Percentiles rank a stretch among this genome's conserved stretches.
phyloP scores from a whole-genome alignment of 179 eudicot genomes.

The Nepenthes alata region DNA sequence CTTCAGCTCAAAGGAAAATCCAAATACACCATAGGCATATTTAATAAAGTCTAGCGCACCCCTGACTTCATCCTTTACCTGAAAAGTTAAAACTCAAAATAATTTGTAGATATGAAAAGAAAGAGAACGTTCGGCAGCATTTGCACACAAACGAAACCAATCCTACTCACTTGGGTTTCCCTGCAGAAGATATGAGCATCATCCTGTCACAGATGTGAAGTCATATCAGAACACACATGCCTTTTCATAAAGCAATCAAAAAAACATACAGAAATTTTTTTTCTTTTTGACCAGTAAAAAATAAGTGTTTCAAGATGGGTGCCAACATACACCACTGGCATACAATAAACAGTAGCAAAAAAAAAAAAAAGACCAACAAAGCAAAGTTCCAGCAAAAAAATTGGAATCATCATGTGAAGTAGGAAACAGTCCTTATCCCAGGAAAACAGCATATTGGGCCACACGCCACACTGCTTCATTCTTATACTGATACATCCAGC shows the following conservation, averaged over 20 bases:
- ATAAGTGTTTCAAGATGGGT: no score
- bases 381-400: no score
- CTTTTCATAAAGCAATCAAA: neutral
- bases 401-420: no score
- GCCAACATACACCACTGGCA: no score
- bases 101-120: constrained; percentile 1
- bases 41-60: constrained; percentile 56
- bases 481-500: no score
- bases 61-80: constrained; percentile 93
- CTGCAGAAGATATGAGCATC: constrained; percentile 97
- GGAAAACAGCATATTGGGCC: no score
- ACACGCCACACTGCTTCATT: no score
- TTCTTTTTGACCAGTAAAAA: no score
- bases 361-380: no score
- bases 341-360: no score
- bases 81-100: constrained; percentile 15
- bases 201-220: constrained; percentile 46
- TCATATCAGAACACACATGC: constrained; percentile 2
- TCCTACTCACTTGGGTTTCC: constrained; percentile 65
- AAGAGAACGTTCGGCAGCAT: no score
- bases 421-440: no score
- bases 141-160: constrained; percentile 5
- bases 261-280: neutral
- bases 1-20: constrained; percentile 82
- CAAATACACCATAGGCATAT: constrained; percentile 52